phyloP scores from a whole-genome alignment of 768 basidiomycete genomes.

The Leccinum subgranulosum region DNA sequence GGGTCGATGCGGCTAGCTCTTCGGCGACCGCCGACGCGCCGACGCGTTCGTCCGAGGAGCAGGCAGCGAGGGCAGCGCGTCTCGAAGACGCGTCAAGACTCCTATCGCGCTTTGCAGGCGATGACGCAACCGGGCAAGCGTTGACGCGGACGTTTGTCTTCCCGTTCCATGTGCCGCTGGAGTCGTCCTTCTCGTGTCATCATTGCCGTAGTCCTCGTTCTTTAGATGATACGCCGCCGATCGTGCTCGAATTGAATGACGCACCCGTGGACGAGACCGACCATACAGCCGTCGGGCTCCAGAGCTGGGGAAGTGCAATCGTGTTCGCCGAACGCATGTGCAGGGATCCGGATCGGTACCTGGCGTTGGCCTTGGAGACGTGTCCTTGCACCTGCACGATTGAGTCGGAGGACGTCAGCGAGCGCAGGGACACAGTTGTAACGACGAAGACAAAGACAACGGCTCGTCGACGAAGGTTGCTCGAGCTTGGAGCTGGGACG shows the following conservation, averaged over 20 bases:
- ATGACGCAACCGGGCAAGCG: conserved; percentile 38
- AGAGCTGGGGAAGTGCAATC: conserved; percentile 82
- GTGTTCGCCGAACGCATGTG: conserved; percentile 66
- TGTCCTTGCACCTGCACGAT: background rate
- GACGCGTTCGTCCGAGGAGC: conserved; percentile 32
- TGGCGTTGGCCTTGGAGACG: conserved; percentile 23
- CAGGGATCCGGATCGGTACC: conserved; percentile 38
- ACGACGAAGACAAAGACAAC: background rate
- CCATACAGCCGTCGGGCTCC: conserved; percentile 78
- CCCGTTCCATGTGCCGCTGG: conserved; percentile 25
- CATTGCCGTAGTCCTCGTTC: background rate
- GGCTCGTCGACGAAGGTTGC: conserved; percentile 37
- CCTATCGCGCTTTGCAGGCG: conserved; percentile 50
- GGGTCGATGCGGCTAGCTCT: conserved; percentile 31
- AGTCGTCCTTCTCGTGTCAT: background rate
- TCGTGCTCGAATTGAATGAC: conserved; percentile 64
- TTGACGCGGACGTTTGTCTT: conserved; percentile 56
- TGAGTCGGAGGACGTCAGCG: background rate
- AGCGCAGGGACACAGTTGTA: background rate
- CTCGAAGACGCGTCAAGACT: conserved; percentile 59
- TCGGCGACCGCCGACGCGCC: conserved; percentile 3
- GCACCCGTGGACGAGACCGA: conserved; percentile 60
- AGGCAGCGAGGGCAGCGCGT: conserved; percentile 37
- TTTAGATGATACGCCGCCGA: background rate
- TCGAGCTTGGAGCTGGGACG: conserved; percentile 86